Evolutionary conservation across 2,329 filamentous ascomycete species (phyloP), one percentile per base, ranked within the genome.

Genomic region (Pestalotiopsis sp.): DNA sequence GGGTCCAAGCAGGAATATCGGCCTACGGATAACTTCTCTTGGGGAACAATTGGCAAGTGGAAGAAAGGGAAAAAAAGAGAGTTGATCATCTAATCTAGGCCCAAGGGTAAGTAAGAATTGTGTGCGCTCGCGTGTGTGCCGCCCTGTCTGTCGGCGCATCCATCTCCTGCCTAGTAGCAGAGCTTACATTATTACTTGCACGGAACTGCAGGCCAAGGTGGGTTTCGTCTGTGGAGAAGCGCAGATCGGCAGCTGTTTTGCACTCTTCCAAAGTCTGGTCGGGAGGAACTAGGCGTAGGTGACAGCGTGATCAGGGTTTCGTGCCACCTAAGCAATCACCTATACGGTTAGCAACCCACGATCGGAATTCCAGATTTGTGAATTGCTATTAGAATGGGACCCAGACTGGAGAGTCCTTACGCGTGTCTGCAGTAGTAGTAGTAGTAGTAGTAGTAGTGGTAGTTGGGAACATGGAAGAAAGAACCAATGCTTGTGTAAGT

Each of bases 261-360:
- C 20, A 20, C 44, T 17, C 44, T n/a, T n/a, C 17, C 17, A 52
- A 22, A n/a, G 44, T 52, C 44, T n/a, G 14, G 17, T n/a, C 17
- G 14, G 44, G 17, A n/a, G 44, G 44, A 22, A 52, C 44, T 52
- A 52, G 20, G 17, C 44, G 30, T 52, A 52, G 44, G 44, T 52
- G n/a, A n/a, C n/a, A n/a, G n/a, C n/a, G n/a, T n/a, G 24, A 35
- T 17, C 56, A 61, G 30, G 58, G 58, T 61, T 61, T 61, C 26
- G 58, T 61, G 58, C 58, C 38, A 61, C 30, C 30, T 35, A 35
- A 35, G 30, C 30, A 35, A 35, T 35, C 30, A 35, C 30, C 30
- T 35, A 35, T 35, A 35, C 30, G 30, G 30, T 35, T 35, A 35
- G 30, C 30, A 9, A 9, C 30, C 30, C 30, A 35, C 30, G 30